phyloP scores from a whole-genome alignment of 176 grass and related monocot species.

The Coix lacrymajobi region DNA sequence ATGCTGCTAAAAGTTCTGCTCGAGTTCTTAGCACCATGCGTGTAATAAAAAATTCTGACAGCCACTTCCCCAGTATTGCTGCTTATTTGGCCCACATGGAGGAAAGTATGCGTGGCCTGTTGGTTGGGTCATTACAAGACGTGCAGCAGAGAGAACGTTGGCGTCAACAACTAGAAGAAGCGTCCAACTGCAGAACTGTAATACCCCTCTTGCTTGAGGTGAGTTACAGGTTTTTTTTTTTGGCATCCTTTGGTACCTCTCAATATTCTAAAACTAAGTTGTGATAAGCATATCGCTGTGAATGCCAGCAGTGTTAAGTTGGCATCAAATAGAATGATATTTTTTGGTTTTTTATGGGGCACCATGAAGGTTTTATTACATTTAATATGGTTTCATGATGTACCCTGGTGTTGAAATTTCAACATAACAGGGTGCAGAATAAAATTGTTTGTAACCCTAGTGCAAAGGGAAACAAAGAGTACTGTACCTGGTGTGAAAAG shows the following conservation, averaged over 20 bases:
- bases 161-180: slow-evolving; percentile 60
- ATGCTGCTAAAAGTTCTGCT: slow-evolving; percentile 69
- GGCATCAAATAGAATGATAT: neutral
- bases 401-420: too few species aligned
- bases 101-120: slow-evolving; percentile 76
- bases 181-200: slow-evolving; percentile 68
- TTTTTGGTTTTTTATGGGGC: neutral
- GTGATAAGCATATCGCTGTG: neutral
- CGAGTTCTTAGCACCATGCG: slow-evolving; percentile 50
- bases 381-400: too few species aligned
- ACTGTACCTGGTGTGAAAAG: too few species aligned
- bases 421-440: too few species aligned
- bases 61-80: slow-evolving; percentile 60
- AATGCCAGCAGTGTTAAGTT: neutral
- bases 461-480: too few species aligned
- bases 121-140: slow-evolving; percentile 60
- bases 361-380: too few species aligned
- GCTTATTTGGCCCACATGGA: slow-evolving; percentile 89
- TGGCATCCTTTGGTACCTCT: neutral
- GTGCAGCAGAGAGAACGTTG: slow-evolving; percentile 55
- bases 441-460: too few species aligned
- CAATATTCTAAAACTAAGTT: neutral
- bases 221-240: slow-evolving; percentile 22
- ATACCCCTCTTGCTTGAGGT: slow-evolving; percentile 88
- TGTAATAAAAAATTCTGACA: slow-evolving; percentile 55